These are phyloP conservation scores for Auricularia heimuer DNA, from an alignment of 768 basidiomycete genomes.

Conservation along the genomic window DNA sequence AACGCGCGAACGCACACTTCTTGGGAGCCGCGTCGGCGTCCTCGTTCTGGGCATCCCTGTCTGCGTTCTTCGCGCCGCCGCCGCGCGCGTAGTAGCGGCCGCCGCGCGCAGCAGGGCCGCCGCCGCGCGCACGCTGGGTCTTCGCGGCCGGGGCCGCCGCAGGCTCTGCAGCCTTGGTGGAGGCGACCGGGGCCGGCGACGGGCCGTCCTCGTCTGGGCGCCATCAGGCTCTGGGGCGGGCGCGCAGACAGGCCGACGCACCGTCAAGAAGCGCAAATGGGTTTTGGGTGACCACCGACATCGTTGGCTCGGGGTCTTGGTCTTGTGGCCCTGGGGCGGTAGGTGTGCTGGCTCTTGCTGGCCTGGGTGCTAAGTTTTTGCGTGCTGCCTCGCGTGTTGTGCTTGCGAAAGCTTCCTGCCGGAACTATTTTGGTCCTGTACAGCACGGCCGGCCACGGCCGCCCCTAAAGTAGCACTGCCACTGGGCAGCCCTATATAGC, in stretches of 20 bases:
- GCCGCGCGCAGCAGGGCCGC: conserved; percentile 52
- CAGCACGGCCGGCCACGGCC: neutral
- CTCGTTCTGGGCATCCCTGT: conserved; percentile 19
- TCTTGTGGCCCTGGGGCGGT: conserved; percentile 6
- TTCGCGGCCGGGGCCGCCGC: conserved; percentile 29
- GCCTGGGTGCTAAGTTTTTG: neutral
- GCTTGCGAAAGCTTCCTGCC: neutral
- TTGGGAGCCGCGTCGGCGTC: conserved; percentile 7
- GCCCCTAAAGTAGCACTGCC: conserved; percentile 6
- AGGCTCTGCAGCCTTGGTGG: conserved; percentile 17
- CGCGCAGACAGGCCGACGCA: conserved; percentile 25
- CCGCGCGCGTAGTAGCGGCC: conserved; percentile 67
- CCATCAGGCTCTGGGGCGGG: neutral
- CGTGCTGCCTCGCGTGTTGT: conserved; percentile 1
- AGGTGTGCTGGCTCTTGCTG: neutral
- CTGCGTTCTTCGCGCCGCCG: conserved; percentile 25
- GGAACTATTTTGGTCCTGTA: neutral
- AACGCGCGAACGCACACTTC: conserved; percentile 5
- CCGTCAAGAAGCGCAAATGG: conserved; percentile 77
- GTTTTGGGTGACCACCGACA: conserved; percentile 89
- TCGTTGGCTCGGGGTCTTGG: conserved; percentile 59
- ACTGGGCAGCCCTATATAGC: conserved; percentile 14
- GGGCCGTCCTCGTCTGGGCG: conserved; percentile 7
- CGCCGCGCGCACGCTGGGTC: conserved; percentile 33
- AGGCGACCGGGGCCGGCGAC: neutral